Conservation (phyloP, 345 rosid genomes). For the Chamaenerion angustifolium region DNA sequence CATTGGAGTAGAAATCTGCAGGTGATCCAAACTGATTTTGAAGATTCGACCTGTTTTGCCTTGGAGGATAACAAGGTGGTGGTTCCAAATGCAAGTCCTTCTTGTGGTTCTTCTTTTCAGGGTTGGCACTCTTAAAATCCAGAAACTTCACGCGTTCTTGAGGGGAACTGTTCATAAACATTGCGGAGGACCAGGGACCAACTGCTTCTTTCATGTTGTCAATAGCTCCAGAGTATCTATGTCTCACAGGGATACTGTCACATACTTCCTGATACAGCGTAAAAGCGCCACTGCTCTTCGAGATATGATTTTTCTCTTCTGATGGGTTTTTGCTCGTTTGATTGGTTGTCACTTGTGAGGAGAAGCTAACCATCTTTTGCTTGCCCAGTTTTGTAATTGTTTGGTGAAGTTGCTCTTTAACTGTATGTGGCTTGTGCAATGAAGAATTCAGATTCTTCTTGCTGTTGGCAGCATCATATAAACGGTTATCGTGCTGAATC, state of each 20-base stretch:
- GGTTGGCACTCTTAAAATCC: no score
- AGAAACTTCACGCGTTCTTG: slow-evolving; percentile 4
- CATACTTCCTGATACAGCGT: slow-evolving; percentile 8
- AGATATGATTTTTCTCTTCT: no score
- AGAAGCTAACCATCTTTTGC: no score
- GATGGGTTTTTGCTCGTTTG: no score
- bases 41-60: slow-evolving; percentile 21
- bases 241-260: slow-evolving; percentile 19
- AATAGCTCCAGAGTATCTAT: slow-evolving; percentile 21
- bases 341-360: no score
- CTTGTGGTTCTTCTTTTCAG: slow-evolving; percentile 16
- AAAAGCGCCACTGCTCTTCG: no score
- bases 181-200: no score
- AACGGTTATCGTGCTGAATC: slow-evolving; percentile 67
- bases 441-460: slow-evolving; percentile 18
- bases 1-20: slow-evolving; percentile 38
- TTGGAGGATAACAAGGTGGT: slow-evolving; percentile 22
- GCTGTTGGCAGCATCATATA: slow-evolving; percentile 41
- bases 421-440: no score
- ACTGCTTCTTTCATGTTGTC: slow-evolving; percentile 6
- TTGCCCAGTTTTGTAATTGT: no score
- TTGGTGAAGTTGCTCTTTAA: no score
- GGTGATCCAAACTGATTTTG: slow-evolving; percentile 18
- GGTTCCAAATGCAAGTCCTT: slow-evolving; percentile 29
- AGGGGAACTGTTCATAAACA: slow-evolving; percentile 1